A percentile compares a stretch with the other conserved stretches of the same genome.
Conservation (phyloP, 169 alveolate species). For the Cryptosporidium andersoni region DNA sequence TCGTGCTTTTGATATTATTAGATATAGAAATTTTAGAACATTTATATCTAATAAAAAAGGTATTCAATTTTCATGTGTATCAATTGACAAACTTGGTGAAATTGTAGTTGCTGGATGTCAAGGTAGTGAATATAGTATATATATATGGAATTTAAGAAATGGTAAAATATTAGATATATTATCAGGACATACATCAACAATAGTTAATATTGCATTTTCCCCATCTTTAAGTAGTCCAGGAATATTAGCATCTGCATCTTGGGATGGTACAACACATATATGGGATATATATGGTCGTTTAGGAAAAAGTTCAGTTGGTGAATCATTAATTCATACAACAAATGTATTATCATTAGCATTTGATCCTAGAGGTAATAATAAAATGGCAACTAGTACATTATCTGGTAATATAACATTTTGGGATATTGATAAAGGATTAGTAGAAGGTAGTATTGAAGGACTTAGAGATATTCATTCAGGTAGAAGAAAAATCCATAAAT, state of each 20-base stretch:
- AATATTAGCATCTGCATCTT: constrained; percentile 91
- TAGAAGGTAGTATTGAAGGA: constrained; percentile 87
- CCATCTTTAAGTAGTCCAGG: constrained; percentile 81
- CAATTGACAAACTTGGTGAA: constrained; percentile 94
- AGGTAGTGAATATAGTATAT: constrained; percentile 86
- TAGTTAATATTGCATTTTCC: constrained; percentile 87
- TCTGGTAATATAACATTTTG: constrained; percentile 83
- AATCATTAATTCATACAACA: constrained; percentile 86
- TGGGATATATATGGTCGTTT: constrained; percentile 85
- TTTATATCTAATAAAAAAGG: constrained; percentile 66
- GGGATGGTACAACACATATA: constrained; percentile 93
- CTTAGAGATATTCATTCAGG: constrained; percentile 84
- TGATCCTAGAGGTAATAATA: constrained; percentile 90
- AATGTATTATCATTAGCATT: constrained; percentile 88
- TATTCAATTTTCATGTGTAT: constrained; percentile 92
- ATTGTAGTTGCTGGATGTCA: constrained; percentile 96
- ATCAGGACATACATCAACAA: constrained; percentile 93
- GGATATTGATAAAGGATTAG: constrained; percentile 81
- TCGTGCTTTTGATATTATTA: constrained; percentile 94
- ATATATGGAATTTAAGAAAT: constrained; percentile 83
- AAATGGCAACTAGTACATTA: constrained; percentile 84
- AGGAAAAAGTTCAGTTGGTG: constrained; percentile 90
- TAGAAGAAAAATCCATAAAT: constrained; percentile 78
- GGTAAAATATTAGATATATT: constrained; percentile 88
- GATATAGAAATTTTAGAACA: constrained; percentile 90